Evolutionary conservation across 2,329 filamentous ascomycete species (phyloP), one percentile per base, ranked within the genome.

Genomic region (Trichoderma afroharzianum): DNA sequence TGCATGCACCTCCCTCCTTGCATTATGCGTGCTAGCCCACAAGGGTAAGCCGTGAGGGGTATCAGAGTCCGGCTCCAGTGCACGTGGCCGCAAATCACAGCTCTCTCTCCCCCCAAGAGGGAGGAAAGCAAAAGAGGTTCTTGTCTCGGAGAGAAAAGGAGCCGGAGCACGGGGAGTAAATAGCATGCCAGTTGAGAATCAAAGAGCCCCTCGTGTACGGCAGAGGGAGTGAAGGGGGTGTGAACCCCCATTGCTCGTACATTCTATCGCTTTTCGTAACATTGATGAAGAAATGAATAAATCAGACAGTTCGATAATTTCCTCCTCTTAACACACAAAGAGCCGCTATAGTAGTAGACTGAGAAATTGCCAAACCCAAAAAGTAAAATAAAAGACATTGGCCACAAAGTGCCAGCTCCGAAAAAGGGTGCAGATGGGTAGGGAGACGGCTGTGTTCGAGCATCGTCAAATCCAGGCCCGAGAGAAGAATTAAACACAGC

Each of bases 171-270:
- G 32, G 47, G 39, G 18, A 57, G 74, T 74, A 76, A 73, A 76
- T 75, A 73, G 71, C 75, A 77, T 77, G 73, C 76, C 76, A 76
- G 73, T 53, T 61, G 57, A 68, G 76, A 75, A 74, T 75, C 79
- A 76, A 76, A 78, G 76, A 72, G 78, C 78, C 75, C 78, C 76
- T 77, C 75, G 76, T 71, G 61, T 67, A 71, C 55, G 68, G 71
- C 62, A 71, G 50, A 72, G 68, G 43, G 71, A 71, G 71, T 71
- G 71, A 75, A 53, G 74, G 74, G 78, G 78, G 78, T 74, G 79
- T 76, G 79, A 81, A 80, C 80, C 80, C 77, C 76, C 74, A 76
- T 78, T 77, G 75, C 78, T 80, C 79, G 74, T 80, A 78, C 78
- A 81, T 71, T 78, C 80, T 82, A 81, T 79, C 74, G 77, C 74